A percentile compares a stretch with the other conserved stretches of the same genome.
Evolutionary conservation across 148 eudicot species (phyloP).

Genomic region (Rhododendron griersonianum): DNA sequence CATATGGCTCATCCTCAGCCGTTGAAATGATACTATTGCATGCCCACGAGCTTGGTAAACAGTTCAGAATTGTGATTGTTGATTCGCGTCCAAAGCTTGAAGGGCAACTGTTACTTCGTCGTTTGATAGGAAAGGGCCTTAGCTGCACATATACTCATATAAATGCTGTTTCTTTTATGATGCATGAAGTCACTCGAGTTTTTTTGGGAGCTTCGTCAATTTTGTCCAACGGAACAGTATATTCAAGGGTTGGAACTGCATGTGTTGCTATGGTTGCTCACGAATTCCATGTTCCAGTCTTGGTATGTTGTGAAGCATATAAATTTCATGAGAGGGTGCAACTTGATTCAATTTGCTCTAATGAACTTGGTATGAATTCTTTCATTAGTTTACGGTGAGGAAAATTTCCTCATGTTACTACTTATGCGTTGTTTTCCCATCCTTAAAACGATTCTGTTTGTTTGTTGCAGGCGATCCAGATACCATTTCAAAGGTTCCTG

Average conservation of each 20-base stretch:
- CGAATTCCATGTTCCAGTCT: conserved; percentile 84
- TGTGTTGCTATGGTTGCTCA: conserved; percentile 99
- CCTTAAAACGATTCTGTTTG: background rate
- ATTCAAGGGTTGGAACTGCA: conserved; percentile 98
- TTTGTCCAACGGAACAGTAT: conserved; percentile 90
- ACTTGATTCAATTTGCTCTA: conserved; percentile 95
- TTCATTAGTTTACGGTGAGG: background rate
- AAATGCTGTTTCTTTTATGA: conserved; percentile 87
- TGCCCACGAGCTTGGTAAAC: conserved; percentile 91
- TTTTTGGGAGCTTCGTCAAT: conserved; percentile 92
- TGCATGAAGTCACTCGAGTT: conserved; percentile 91
- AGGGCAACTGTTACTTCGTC: conserved; percentile 75
- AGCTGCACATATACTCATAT: conserved; percentile 88
- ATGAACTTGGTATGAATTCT: conserved; percentile 83
- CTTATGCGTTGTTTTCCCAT: background rate
- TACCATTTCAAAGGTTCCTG: conserved; percentile 67
- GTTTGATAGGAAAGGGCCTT: conserved; percentile 87
- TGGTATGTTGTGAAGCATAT: conserved; percentile 97
- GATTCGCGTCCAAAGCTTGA: conserved; percentile 97
- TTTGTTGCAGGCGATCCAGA: conserved; percentile 70
- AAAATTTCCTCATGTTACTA: background rate
- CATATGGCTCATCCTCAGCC: conserved; percentile 86
- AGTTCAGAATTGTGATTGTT: conserved; percentile 80
- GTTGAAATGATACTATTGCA: conserved; percentile 78
- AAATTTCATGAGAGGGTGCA: conserved; percentile 98